Percentiles rank a stretch among this genome's conserved stretches.
Evolutionary conservation across 2,329 filamentous ascomycete genomes (phyloP).

Genomic region (Teratosphaeria pseudoeucalypti): DNA sequence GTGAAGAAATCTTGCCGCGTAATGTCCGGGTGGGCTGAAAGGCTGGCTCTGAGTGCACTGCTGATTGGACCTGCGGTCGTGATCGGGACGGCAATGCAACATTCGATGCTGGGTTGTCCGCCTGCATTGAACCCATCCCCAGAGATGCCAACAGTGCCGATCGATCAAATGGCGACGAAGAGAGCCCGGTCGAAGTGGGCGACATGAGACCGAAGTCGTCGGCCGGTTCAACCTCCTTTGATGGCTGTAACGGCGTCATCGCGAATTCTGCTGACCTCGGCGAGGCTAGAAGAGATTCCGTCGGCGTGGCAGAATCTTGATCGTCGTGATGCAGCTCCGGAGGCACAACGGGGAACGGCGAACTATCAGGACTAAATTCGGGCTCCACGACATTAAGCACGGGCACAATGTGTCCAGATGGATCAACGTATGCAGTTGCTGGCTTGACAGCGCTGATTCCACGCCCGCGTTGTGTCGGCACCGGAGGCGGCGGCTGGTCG

Average conservation of each 20-base stretch:
- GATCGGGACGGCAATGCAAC: conserved; percentile 10
- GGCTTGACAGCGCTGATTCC: conserved; percentile 30
- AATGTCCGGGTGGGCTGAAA: conserved; percentile 7
- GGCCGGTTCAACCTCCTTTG: conserved; percentile 22
- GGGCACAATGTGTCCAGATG: conserved; percentile 25
- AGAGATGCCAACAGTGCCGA: conserved; percentile 25
- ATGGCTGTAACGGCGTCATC: conserved; percentile 24
- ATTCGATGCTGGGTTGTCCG: conserved; percentile 13
- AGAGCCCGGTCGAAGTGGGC: conserved; percentile 33
- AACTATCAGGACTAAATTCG: conserved; percentile 1
- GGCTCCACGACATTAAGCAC: conserved; percentile 18
- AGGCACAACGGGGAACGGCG: not conserved
- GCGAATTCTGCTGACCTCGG: conserved; percentile 30
- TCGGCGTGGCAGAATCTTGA: conserved; percentile 11
- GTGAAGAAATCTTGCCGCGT: conserved; percentile 24
- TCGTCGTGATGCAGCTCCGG: conserved; percentile 3
- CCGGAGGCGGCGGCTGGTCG: conserved; percentile 28
- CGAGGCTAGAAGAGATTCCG: conserved; percentile 20
- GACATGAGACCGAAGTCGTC: conserved; percentile 30
- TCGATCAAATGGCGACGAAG: conserved; percentile 24
- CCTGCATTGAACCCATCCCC: conserved; percentile 26
- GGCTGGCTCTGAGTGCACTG: not conserved
- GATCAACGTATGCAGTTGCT: conserved; percentile 40
- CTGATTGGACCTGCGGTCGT: not conserved
- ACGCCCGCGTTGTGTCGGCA: conserved; percentile 5